Conservation (phyloP, 805 yeast genomes). For the Yueomyces sp. region DNA sequence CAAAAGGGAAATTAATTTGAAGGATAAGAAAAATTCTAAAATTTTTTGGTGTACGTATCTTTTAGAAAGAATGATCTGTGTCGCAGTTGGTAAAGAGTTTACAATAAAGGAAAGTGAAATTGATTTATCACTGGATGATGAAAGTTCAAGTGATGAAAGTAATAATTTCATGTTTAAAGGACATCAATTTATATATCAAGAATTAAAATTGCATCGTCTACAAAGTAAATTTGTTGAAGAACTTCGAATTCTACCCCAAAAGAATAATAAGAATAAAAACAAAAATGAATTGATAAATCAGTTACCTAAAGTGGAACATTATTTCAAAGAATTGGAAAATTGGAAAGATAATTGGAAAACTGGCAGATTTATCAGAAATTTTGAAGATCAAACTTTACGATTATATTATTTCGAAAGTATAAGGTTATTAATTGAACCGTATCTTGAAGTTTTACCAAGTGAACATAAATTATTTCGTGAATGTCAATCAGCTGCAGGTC, state of each 20-base stretch:
- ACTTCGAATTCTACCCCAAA: slow-evolving; percentile 28
- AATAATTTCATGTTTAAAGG: background rate
- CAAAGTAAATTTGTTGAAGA: slow-evolving; percentile 48
- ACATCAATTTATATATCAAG: slow-evolving; percentile 39
- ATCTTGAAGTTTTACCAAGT: slow-evolving; percentile 46
- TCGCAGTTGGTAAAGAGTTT: slow-evolving; percentile 48
- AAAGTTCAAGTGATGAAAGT: background rate
- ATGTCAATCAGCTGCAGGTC: slow-evolving; percentile 64
- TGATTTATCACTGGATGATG: slow-evolving; percentile 35
- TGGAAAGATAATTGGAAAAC: slow-evolving; percentile 37
- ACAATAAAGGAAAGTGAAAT: slow-evolving; percentile 38
- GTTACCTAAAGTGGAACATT: slow-evolving; percentile 28
- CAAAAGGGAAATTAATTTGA: slow-evolving; percentile 9
- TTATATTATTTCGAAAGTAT: slow-evolving; percentile 49
- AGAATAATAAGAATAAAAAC: slow-evolving; percentile 6
- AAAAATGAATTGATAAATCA: slow-evolving; percentile 31
- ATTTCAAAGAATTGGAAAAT: slow-evolving; percentile 38
- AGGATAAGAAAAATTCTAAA: slow-evolving; percentile 30
- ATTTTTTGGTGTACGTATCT: slow-evolving; percentile 53
- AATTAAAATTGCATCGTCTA: slow-evolving; percentile 40
- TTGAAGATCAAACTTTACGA: slow-evolving; percentile 46
- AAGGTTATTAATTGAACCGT: slow-evolving; percentile 49
- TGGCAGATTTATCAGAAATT: slow-evolving; percentile 26
- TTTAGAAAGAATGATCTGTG: slow-evolving; percentile 47
- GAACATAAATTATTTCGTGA: slow-evolving; percentile 46